Evolutionary conservation across 2,329 filamentous ascomycete genomes (phyloP).

Genomic region (Colletotrichum simmondsii): DNA sequence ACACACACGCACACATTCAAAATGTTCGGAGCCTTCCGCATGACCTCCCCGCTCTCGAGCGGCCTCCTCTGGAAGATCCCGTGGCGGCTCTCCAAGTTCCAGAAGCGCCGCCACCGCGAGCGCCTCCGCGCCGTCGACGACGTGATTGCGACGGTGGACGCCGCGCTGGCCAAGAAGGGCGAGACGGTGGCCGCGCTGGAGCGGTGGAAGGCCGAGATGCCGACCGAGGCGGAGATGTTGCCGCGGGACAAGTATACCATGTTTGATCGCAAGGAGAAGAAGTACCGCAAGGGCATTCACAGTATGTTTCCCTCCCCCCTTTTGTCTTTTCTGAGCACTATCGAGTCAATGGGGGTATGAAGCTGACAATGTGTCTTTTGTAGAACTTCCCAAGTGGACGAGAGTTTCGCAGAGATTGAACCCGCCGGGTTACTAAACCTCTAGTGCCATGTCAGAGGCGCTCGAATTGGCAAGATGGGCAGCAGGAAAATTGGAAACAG

Average conservation of each 20-base stretch:
- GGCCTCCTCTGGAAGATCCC: conserved; percentile 97
- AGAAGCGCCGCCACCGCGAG: conserved; percentile 88
- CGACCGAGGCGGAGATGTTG: conserved; percentile 93
- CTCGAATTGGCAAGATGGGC: background rate
- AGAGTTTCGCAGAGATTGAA: conserved; percentile 94
- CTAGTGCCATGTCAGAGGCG: background rate
- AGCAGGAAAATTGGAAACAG: background rate
- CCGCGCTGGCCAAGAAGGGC: conserved; percentile 79
- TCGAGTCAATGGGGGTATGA: background rate
- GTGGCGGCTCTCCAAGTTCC: conserved; percentile 91
- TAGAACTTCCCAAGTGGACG: conserved; percentile 92
- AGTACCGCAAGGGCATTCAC: conserved; percentile 96
- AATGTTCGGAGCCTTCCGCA: conserved; percentile 89
- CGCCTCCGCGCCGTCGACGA: conserved; percentile 87
- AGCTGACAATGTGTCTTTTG: conserved; percentile 27
- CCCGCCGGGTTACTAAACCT: conserved; percentile 85
- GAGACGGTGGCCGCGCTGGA: conserved; percentile 81
- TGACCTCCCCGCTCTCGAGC: conserved; percentile 79
- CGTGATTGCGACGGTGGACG: conserved; percentile 85
- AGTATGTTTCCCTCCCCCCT: conserved; percentile 70
- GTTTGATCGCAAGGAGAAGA: conserved; percentile 95
- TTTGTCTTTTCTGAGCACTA: background rate
- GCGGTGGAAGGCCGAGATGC: conserved; percentile 96
- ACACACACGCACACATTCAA: conserved; percentile 40
- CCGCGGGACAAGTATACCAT: conserved; percentile 98